These are phyloP conservation scores for Suillus plorans DNA, from an alignment of 768 basidiomycete species.

Conservation along the genomic window DNA sequence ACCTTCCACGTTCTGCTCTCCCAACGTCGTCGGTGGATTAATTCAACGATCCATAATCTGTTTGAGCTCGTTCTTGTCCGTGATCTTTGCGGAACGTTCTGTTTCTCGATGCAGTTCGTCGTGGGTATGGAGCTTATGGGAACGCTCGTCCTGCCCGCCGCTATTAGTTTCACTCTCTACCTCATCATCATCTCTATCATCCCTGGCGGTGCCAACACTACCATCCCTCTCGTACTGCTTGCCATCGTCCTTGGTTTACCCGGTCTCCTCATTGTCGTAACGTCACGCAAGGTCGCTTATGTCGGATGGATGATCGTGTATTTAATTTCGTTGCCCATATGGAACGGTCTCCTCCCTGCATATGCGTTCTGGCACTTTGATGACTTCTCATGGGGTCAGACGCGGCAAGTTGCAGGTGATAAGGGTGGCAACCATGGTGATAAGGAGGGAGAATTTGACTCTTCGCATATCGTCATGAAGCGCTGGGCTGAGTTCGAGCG, in stretches of 20 bases:
- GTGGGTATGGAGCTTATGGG: conserved; percentile 98
- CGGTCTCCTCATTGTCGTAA: conserved; percentile 93
- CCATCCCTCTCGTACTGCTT: conserved; percentile 90
- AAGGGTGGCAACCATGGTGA: conserved; percentile 75
- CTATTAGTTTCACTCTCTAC: conserved; percentile 95
- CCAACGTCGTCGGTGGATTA: conserved; percentile 99
- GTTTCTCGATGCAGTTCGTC: conserved; percentile 99
- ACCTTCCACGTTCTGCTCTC: conserved; percentile 92
- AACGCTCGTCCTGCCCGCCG: conserved; percentile 94
- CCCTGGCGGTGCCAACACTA: conserved; percentile 72
- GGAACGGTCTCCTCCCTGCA: conserved; percentile 94
- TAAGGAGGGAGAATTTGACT: conserved; percentile 98
- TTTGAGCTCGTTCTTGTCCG: conserved; percentile 93
- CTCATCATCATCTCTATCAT: conserved; percentile 88
- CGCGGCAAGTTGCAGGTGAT: conserved; percentile 78
- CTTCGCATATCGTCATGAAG: conserved; percentile 97
- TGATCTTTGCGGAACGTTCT: conserved; percentile 99
- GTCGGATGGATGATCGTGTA: conserved; percentile 98
- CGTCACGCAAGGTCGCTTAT: conserved; percentile 90
- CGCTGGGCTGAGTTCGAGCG: conserved; percentile 98
- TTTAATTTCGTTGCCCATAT: conserved; percentile 88
- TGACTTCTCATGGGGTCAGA: conserved; percentile 98
- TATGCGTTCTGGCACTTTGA: conserved; percentile 99
- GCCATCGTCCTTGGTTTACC: conserved; percentile 96
- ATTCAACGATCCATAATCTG: conserved; percentile 97